phyloP scores from a whole-genome alignment of 164 flowering plant species.

The Umbellularia californica region DNA sequence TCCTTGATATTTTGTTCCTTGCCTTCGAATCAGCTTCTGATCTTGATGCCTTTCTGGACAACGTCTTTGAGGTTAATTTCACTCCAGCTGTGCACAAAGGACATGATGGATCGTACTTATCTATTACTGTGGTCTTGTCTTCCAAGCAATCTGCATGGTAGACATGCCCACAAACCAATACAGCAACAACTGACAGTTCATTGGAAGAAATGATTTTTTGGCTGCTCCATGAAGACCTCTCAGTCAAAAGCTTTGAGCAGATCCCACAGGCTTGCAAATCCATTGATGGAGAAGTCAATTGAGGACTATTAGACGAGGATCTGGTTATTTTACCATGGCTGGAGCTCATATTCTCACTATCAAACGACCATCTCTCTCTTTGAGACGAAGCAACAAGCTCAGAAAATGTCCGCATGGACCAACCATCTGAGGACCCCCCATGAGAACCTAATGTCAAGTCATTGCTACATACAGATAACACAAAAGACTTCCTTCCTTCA shows the following conservation, averaged over 20 bases:
- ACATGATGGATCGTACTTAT: conserved; percentile 72
- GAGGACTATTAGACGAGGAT: conserved; percentile 39
- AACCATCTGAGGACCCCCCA: conserved; percentile 78
- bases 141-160: conserved; percentile 92
- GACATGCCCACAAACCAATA: conserved; percentile 84
- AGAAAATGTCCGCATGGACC: conserved; percentile 78
- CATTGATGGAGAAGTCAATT: conserved; percentile 46
- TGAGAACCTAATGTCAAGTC: conserved; percentile 54
- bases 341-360: conserved; percentile 55
- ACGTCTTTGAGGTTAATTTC: conserved; percentile 46
- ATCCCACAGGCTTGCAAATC: conserved; percentile 66
- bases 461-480: conserved; percentile 45
- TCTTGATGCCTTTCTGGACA: conserved; percentile 41
- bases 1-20: conserved; percentile 46
- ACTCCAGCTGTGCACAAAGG: conserved; percentile 69
- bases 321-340: conserved; percentile 45
- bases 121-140: conserved; percentile 53
- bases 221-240: conserved; percentile 51
- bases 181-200: conserved; percentile 64
- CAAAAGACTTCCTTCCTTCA: conserved; percentile 61
- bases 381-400: conserved; percentile 79
- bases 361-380: conserved; percentile 86
- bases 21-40: conserved; percentile 52
- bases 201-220: conserved; percentile 36
- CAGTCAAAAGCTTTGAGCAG: conserved; percentile 64